phyloP scores from a whole-genome alignment of 306 rosid genomes.

The Corylus heterophylla region DNA sequence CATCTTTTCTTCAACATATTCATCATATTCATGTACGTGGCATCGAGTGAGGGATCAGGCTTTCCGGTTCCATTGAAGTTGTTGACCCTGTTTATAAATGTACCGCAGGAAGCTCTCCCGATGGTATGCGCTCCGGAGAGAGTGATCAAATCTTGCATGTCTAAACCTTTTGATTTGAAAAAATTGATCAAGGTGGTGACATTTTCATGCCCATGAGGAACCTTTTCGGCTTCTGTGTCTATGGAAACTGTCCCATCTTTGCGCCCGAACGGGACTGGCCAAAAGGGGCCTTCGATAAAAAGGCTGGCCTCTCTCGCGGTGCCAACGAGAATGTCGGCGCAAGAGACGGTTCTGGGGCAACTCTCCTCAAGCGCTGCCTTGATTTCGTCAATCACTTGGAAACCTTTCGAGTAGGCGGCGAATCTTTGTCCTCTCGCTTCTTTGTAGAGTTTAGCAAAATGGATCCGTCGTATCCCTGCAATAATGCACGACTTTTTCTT shows the following conservation, averaged over 20 bases:
- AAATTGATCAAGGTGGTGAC: constrained; percentile 47
- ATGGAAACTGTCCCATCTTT: constrained; percentile 66
- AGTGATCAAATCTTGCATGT: constrained; percentile 70
- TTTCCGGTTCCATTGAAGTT: constrained; percentile 52
- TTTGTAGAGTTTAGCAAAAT: constrained; percentile 55
- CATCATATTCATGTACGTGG: constrained; percentile 49
- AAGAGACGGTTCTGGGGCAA: constrained; percentile 81
- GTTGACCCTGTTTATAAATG: constrained; percentile 54
- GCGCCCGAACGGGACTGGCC: constrained; percentile 87
- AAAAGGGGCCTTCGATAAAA: constrained; percentile 79
- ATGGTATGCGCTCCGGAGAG: constrained; percentile 88
- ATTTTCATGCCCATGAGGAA: constrained; percentile 85
- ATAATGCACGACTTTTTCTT: neutral
- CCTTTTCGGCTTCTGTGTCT: constrained; percentile 60
- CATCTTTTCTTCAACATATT: constrained; percentile 56
- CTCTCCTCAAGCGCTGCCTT: constrained; percentile 58
- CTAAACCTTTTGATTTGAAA: constrained; percentile 52
- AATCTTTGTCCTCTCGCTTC: constrained; percentile 68
- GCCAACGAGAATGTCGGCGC: constrained; percentile 81
- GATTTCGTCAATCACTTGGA: constrained; percentile 67
- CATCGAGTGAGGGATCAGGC: constrained; percentile 65
- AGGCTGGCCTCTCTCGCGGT: constrained; percentile 87
- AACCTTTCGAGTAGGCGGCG: no score
- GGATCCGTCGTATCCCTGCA: constrained; percentile 86
- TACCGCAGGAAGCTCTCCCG: constrained; percentile 63